Base-by-base conservation (phyloP, 495 filamentous ascomycete species). In the Penicillium antarcticum region DNA sequence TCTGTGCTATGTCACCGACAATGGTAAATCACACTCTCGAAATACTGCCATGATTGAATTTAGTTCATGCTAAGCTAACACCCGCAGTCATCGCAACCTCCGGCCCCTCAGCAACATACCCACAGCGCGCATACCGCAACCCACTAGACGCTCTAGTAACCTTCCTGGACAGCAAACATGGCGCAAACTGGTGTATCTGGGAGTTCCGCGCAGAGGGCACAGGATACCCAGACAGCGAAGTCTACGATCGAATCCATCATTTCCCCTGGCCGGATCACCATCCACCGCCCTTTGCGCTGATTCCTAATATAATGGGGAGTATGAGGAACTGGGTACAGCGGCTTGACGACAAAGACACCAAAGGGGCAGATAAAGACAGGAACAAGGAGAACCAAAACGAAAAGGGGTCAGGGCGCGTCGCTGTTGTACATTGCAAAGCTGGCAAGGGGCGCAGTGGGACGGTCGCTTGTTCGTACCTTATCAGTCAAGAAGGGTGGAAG, bases 191-290 rank as follows among this genome's bases (percentile, higher is more conserved):
- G 94, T 80, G 84, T 9, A 96, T 98, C 56, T 98, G 91, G 90
- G 94, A 98, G 63, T 97, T 97, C 61, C 85, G 95, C 32, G 94
- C 90, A 29, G 94, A 98, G 65, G 94, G 94, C 8, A 96, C 95
- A 0, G 94, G 94, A 0, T 98, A 98, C 59, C 89, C 88, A 0
- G 94, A 97, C 65, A 79, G 79, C 19, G 92, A 94, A 48, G 91
- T 98, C 1, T 88, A 92, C 61, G 77, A 80, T 24, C 74, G 91
- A 0, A 84, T 97, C 41, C 80, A 85, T 54, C 94, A 97, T 71
- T 97, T 87, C 57, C 94, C 94, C 1, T 98, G 88, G 81, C 95
- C 95, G 0, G 94, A 98, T 65, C 94, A 98, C 63, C 94, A 97
- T 65, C 95, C 94, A 26, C 94, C 94, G 51, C 94, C 95, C 3